Evolutionary conservation across 2,329 filamentous ascomycete genomes (phyloP).

Genomic region (Cladosporium colombiae): DNA sequence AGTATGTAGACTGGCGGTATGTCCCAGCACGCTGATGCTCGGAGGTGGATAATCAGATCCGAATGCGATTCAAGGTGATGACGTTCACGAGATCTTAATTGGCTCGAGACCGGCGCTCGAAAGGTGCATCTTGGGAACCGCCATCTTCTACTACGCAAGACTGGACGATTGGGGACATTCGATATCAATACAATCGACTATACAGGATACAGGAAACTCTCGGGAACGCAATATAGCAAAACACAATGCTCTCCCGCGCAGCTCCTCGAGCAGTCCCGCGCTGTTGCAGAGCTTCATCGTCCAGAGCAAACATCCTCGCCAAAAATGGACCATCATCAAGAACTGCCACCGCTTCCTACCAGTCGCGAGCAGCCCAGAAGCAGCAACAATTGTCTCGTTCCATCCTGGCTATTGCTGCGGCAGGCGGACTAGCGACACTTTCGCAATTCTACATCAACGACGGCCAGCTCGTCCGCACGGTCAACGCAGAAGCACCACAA

Average conservation of each 20-base stretch:
- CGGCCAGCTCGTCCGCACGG: constrained; percentile 41
- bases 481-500: constrained; percentile 53
- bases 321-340: constrained; percentile 23
- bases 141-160: not conserved
- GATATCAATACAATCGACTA: not conserved
- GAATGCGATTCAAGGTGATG: not conserved
- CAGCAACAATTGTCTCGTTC: constrained; percentile 50
- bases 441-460: constrained; percentile 47
- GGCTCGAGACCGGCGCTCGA: not conserved
- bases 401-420: constrained; percentile 43
- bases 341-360: constrained; percentile 34
- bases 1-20: not conserved
- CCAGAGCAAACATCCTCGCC: constrained; percentile 30
- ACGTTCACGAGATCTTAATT: constrained; percentile 19
- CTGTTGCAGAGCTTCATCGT: constrained; percentile 25
- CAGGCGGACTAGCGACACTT: constrained; percentile 47
- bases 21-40: not conserved
- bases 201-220: not conserved
- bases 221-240: not conserved
- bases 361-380: constrained; percentile 43
- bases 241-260: constrained; percentile 25
- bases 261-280: constrained; percentile 23
- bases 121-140: not conserved
- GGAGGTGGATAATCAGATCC: constrained; percentile 17
- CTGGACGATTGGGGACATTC: not conserved